Conservation (phyloP, 2,329 filamentous ascomycete genomes). For the Chaetomium sp. region DNA sequence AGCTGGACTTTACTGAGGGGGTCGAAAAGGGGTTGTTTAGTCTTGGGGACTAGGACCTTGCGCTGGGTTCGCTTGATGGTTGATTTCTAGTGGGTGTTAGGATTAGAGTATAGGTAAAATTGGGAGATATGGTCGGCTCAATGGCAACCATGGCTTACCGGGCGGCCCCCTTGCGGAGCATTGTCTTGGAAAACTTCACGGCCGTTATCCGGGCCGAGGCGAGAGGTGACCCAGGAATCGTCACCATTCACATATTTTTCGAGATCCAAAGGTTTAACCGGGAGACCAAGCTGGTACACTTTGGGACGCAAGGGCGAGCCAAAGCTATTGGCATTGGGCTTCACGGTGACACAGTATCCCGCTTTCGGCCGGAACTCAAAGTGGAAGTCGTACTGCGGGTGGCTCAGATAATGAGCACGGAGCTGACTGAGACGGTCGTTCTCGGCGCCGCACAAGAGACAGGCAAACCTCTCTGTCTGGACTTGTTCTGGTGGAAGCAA, state of each 20-base stretch:
- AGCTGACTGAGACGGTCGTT: slow-evolving; percentile 44
- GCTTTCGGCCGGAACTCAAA: slow-evolving; percentile 35
- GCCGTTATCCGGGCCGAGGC: slow-evolving; percentile 34
- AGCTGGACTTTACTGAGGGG: slow-evolving; percentile 49
- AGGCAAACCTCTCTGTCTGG: slow-evolving; percentile 43
- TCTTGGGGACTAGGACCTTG: slow-evolving; percentile 42
- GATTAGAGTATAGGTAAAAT: background rate
- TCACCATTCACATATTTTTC: slow-evolving; percentile 40
- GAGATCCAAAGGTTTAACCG: slow-evolving; percentile 40
- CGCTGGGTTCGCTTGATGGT: slow-evolving; percentile 23
- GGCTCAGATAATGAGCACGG: slow-evolving; percentile 42
- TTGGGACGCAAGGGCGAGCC: slow-evolving; percentile 24
- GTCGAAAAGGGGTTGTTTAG: slow-evolving; percentile 49
- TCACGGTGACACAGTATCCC: slow-evolving; percentile 36
- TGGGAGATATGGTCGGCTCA: too few relatives aligned
- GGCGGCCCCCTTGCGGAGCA: slow-evolving; percentile 11
- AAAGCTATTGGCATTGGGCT: slow-evolving; percentile 22
- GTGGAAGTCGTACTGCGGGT: slow-evolving; percentile 39
- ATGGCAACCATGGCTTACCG: slow-evolving; percentile 5
- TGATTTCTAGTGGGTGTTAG: slow-evolving; percentile 12
- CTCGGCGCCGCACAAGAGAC: slow-evolving; percentile 43
- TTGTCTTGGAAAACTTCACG: slow-evolving; percentile 23
- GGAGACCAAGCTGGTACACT: slow-evolving; percentile 38
- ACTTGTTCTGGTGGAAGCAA: slow-evolving; percentile 39
- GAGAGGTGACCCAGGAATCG: slow-evolving; percentile 38